Base-by-base conservation (phyloP, 108 stramenopile genomes). In the Skeletonema costatum region DNA sequence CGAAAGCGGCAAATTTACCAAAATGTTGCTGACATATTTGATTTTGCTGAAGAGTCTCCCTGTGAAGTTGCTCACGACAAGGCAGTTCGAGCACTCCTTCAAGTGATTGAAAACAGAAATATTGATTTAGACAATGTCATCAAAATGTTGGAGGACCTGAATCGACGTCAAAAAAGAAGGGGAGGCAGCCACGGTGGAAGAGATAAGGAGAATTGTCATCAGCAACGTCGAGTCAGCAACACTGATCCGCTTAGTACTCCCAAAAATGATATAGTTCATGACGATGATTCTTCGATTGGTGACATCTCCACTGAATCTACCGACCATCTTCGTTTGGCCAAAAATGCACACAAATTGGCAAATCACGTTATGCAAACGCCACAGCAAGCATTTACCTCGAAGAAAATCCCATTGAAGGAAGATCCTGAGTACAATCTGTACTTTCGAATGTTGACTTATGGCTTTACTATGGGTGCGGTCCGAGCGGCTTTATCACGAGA, bases 401-500 rank as follows among this genome's bases (percentile, higher is more conserved):
- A 69, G 46, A 56, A 17, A 19, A 50, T 69, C 3, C 64, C 84
- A 9, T 39, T 76, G n/a, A 73, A 74, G 76, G 60, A 81, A 6
- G 79, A 85, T 44, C 85, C 85, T 4, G 50, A 58, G 19, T 85
- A 46, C 63, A 35, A 14, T 5, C 59, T 81, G 31, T 85, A 75
- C 64, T 82, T 81, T 67, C 64, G 66, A 56, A 74, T 74, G 73
- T 46, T 74, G 11, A 17, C 32, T 5, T 56, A 66, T 50, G 73
- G 86, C 2, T 31, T 74, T 30, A 65, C 73, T 5, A 32, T 69
- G 0, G 53, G 50, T 36, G 75, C 75, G 3, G 68, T 86, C 9
- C 71, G 78, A 38, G 39, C 74, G 41, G 78, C 82, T 29, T 66
- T 86, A 39, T 35, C 7, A 3, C 51, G 44, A 17, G 86, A 83